Conservation (phyloP, 2,329 filamentous ascomycete species). For the Pezicula neosporulosa region DNA sequence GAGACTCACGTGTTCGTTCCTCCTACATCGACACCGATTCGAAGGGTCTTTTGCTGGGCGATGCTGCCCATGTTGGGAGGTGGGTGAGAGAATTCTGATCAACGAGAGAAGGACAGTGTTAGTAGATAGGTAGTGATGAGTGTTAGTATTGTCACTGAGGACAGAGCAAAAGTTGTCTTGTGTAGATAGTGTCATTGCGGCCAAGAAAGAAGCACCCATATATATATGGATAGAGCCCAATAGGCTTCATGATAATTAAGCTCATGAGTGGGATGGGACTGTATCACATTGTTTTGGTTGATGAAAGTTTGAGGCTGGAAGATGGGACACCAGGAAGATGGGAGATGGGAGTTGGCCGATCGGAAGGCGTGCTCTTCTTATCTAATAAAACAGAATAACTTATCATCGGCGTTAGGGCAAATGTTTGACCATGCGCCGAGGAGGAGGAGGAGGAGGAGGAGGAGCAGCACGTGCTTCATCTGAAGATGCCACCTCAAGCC, state of each 20-base stretch:
- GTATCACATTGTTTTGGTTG: not conserved
- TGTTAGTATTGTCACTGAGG: too few species aligned
- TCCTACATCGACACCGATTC: conserved; percentile 34
- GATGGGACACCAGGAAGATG: too few species aligned
- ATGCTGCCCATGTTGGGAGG: not conserved
- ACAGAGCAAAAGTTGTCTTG: too few species aligned
- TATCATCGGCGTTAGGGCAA: too few species aligned
- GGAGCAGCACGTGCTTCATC: too few species aligned
- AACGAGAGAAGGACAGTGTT: not conserved
- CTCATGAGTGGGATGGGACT: not conserved
- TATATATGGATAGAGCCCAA: not conserved
- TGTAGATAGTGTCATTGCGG: too few species aligned
- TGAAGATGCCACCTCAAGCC: too few species aligned
- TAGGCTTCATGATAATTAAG: not conserved
- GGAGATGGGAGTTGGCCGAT: not conserved
- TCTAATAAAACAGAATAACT: too few species aligned
- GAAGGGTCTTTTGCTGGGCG: conserved; percentile 2
- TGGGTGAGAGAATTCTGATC: not conserved
- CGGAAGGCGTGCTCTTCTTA: not conserved
- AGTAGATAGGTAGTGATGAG: too few species aligned
- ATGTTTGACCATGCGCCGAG: too few species aligned
- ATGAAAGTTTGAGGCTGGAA: not conserved
- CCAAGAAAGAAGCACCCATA: too few species aligned
- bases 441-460: too few species aligned
- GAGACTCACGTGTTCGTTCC: conserved; percentile 31